Conservation (phyloP, 768 basidiomycete genomes). For the Boletus reticuloceps region DNA sequence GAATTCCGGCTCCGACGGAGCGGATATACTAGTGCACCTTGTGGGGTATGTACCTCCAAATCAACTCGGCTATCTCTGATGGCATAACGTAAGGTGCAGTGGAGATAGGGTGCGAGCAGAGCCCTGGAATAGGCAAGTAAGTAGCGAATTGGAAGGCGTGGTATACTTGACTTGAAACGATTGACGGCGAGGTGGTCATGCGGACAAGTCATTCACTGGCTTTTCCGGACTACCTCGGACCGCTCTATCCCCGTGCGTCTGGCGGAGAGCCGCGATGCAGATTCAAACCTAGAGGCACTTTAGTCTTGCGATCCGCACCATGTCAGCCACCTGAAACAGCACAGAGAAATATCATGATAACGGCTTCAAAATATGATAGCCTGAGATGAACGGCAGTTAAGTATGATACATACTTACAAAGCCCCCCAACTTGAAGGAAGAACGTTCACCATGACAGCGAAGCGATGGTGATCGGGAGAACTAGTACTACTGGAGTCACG, state of each 20-base stretch:
- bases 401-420: background rate
- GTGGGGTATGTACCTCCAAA: background rate
- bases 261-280: background rate
- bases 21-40: background rate
- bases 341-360: too few relatives aligned
- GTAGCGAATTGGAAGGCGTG: background rate
- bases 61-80: too few relatives aligned
- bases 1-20: slow-evolving; percentile 2
- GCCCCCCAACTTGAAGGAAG: background rate
- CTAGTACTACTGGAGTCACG: too few relatives aligned
- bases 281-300: too few relatives aligned
- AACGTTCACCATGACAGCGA: background rate
- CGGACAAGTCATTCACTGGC: background rate
- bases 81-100: background rate
- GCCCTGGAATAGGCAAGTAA: slow-evolving; percentile 2
- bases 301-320: background rate
- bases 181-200: slow-evolving; percentile 8
- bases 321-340: background rate
- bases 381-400: background rate
- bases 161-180: background rate
- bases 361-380: background rate
- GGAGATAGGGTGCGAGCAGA: background rate
- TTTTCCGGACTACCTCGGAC: background rate
- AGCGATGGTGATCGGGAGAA: too few relatives aligned
- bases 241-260: background rate